These are phyloP conservation scores for Fusarium concolor DNA, from an alignment of 2,329 filamentous ascomycete species.

Conservation along the genomic window DNA sequence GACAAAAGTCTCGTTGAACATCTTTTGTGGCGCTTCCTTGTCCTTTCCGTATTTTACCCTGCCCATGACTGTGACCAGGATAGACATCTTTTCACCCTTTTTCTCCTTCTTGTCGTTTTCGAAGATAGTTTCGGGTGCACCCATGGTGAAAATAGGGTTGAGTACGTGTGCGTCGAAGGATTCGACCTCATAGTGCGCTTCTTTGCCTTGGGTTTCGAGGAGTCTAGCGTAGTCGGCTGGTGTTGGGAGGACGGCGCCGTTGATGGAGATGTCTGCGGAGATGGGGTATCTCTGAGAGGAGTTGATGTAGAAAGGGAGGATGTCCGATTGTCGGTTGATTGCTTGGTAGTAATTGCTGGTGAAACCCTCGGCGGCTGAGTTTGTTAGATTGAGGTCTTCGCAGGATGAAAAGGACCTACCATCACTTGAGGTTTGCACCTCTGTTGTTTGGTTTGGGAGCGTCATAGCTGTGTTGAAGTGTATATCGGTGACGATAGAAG, in stretches of 20 bases:
- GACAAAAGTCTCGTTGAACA: conserved; percentile 84
- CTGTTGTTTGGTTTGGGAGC: conserved; percentile 55
- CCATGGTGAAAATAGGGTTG: conserved; percentile 73
- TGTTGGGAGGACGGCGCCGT: conserved; percentile 74
- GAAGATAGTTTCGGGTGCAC: conserved; percentile 62
- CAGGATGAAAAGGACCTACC: conserved; percentile 49
- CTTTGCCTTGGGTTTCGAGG: conserved; percentile 70
- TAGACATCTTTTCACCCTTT: conserved; percentile 70
- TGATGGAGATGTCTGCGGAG: conserved; percentile 80
- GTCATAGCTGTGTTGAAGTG: conserved; percentile 46
- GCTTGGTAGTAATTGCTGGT: conserved; percentile 79
- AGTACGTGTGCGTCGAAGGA: conserved; percentile 82
- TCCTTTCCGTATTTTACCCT: conserved; percentile 75
- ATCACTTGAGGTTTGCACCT: conserved; percentile 61
- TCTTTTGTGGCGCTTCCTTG: conserved; percentile 71
- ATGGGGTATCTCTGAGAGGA: conserved; percentile 63
- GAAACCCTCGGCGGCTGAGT: conserved; percentile 75
- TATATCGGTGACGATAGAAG: neutral
- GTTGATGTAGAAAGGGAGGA: conserved; percentile 78
- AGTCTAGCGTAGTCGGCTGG: conserved; percentile 75
- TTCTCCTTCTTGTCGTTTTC: conserved; percentile 58
- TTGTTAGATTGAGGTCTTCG: conserved; percentile 26
- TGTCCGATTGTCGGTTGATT: conserved; percentile 71
- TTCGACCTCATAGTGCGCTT: conserved; percentile 77
- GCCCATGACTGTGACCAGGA: conserved; percentile 80